Evolutionary conservation across 495 filamentous ascomycete species (phyloP), one percentile per base, ranked within the genome.

Genomic region (Tuber umbilicatum): DNA sequence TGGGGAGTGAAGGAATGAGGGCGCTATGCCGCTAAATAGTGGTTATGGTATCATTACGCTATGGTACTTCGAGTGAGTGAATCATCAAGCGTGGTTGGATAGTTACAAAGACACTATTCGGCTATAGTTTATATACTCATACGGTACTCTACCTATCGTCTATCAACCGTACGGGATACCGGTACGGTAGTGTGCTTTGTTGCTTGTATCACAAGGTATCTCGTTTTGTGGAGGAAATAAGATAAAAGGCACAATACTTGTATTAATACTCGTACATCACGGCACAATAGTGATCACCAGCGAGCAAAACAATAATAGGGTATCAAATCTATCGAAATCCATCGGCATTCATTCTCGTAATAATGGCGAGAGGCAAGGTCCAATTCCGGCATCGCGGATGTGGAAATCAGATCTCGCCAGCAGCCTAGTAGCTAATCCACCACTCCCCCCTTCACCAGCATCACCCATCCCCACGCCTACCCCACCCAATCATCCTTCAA

Each of bases 271-370:
- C 5, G 35, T 35, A 64, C 55, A 64, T 5, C 14, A 35, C 55
- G 12, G 27, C 27, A 35, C 55, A 64, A 64, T 31, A 35, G 10
- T 17, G 1, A 27, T 64, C 55, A 64, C 27, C 2, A 17, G 14
- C 31, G 2, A 17, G 1, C 55, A 14, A 27, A 19, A 35, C 27
- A 5, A 19, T 35, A 5, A 35, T 19, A 64, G 50, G 50, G 27
- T 64, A 64, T 64, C 55, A 64, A 64, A 64, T 64, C 55, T 64
- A 64, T 27, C 55, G 69, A 74, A 72, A 75, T 75, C 69, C 69
- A 75, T 75, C 75, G 72, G 75, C 72, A 76, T 76, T 74, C 75
- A 70, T 70, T 71, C 60, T 47, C 71, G 55, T 27, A 42, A 68
- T 68, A 40, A 40, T 69, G 27, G 68, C 60, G 68, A 71, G 38